These are phyloP conservation scores for Fusarium acutatum DNA, from an alignment of 2,329 filamentous ascomycete species.

Conservation along the genomic window DNA sequence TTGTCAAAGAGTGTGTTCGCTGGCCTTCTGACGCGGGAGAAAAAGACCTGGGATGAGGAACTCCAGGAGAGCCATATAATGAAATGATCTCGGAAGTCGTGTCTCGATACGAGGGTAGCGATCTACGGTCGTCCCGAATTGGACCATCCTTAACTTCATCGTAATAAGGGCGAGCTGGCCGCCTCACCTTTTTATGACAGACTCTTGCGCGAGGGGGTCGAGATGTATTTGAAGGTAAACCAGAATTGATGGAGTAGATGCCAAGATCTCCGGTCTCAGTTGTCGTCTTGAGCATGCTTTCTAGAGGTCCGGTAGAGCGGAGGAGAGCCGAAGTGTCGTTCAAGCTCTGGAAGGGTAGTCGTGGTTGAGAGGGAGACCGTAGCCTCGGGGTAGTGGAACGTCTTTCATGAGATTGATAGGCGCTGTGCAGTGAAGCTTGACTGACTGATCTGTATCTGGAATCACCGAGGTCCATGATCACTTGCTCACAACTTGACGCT, in stretches of 20 bases:
- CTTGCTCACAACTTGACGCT: constrained; percentile 10
- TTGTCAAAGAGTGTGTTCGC: constrained; percentile 65
- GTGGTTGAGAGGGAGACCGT: constrained; percentile 40
- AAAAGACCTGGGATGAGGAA: constrained; percentile 52
- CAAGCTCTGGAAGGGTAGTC: constrained; percentile 54
- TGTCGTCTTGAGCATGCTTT: constrained; percentile 72
- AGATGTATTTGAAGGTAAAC: constrained; percentile 44
- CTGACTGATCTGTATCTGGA: constrained; percentile 49
- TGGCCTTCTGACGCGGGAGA: constrained; percentile 55
- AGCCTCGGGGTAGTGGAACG: constrained; percentile 21
- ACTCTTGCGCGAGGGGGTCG: constrained; percentile 42
- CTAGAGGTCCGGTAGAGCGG: constrained; percentile 62
- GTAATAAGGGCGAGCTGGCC: constrained; percentile 41
- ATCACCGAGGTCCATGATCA: constrained; percentile 44
- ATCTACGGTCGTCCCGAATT: constrained; percentile 53
- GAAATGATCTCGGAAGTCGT: constrained; percentile 64
- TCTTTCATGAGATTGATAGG: constrained; percentile 42
- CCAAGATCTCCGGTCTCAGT: constrained; percentile 74
- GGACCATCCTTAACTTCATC: constrained; percentile 45
- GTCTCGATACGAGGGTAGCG: constrained; percentile 60
- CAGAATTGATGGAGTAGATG: constrained; percentile 61
- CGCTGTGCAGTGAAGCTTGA: constrained; percentile 50
- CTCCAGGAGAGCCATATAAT: constrained; percentile 62
- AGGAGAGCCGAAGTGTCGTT: constrained; percentile 55
- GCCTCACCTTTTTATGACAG: constrained; percentile 42